These are phyloP conservation scores for Apiotrichum veenhuisii DNA, from an alignment of 1,284 basidiomycete species.

Conservation along the genomic window DNA sequence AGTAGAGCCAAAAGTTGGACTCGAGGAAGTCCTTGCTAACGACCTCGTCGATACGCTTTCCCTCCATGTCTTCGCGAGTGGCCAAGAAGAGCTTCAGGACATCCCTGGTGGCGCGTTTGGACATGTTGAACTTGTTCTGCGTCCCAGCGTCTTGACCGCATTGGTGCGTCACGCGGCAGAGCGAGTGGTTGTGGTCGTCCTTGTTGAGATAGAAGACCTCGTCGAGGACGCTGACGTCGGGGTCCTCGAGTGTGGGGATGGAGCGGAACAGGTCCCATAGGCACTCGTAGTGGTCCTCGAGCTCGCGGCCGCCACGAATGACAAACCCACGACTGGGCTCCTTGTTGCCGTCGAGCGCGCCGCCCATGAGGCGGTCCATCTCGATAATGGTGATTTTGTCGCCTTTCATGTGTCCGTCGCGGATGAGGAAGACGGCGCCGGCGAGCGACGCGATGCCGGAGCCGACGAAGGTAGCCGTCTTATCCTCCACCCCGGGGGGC, in stretches of 20 bases:
- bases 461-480: slow-evolving; percentile 1
- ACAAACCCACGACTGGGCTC: not conserved
- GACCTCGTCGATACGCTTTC: slow-evolving; percentile 1
- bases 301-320: slow-evolving; percentile 6
- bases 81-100: not conserved
- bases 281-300: slow-evolving; percentile 12
- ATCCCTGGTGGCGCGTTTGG: not conserved
- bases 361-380: not conserved
- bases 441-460: slow-evolving; percentile 1
- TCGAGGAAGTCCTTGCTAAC: not conserved
- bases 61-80: not conserved
- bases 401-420: slow-evolving; percentile 1
- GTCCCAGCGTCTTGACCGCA: not conserved
- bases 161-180: not conserved
- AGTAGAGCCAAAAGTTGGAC: slow-evolving; percentile 6
- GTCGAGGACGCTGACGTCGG: slow-evolving; percentile 3
- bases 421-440: slow-evolving; percentile 5
- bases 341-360: slow-evolving; percentile 1
- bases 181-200: slow-evolving; percentile 4
- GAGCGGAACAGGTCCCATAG: slow-evolving; percentile 6
- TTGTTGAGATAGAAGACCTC: slow-evolving; percentile 9
- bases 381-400: slow-evolving; percentile 3
- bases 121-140: not conserved
- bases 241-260: slow-evolving; percentile 2
- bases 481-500: not conserved